phyloP scores from a whole-genome alignment of 306 rosid species.

The apple (Malus domestica) region ASM211411v1 NC_041797.1:29948001-29948500 shows the following conservation, averaged over 20 bases:
- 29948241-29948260: background rate
- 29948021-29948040: background rate
- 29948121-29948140: background rate
- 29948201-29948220: background rate
- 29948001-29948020: background rate
- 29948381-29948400: too few relatives aligned
- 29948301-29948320: rapidly evolving
- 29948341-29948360: too few relatives aligned
- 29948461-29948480: too few relatives aligned
- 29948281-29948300: too few relatives aligned
- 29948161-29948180: background rate
- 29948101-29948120: background rate
- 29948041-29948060: background rate
- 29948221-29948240: background rate
- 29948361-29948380: too few relatives aligned
- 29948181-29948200: background rate
- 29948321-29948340: rapidly evolving
- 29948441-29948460: too few relatives aligned
- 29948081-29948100: background rate
- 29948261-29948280: too few relatives aligned
- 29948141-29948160: background rate
- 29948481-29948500: too few relatives aligned
- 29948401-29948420: background rate
- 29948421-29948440: background rate
- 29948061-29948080: background rate